phyloP scores from a whole-genome alignment of 208 protist genomes.

The Naegleria gruberi region DNA sequence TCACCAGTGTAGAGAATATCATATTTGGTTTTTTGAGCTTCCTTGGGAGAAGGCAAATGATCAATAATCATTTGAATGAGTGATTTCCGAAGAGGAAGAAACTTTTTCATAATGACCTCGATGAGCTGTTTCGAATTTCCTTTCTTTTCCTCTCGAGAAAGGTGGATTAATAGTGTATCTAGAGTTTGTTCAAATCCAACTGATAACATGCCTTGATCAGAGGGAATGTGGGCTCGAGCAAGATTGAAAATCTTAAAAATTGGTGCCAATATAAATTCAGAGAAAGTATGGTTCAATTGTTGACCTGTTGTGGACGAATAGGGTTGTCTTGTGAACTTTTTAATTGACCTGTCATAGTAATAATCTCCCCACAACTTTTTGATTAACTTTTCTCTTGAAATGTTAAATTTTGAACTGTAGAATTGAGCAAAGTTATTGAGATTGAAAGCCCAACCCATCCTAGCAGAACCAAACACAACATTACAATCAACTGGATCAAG shows the following conservation, averaged over 20 bases:
- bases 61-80: too few species aligned
- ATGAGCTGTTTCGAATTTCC: too few species aligned
- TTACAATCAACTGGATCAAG: neutral
- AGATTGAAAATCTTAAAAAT: neutral
- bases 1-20: too few species aligned
- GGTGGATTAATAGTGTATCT: too few species aligned
- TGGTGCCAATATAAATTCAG: conserved; percentile 20
- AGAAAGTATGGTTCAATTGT: conserved; percentile 7
- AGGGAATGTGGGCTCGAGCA: too few species aligned
- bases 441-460: conserved; percentile 55
- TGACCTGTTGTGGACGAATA: neutral
- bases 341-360: neutral
- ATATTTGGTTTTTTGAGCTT: too few species aligned
- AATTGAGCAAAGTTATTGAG: conserved; percentile 48
- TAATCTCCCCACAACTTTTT: conserved; percentile 24
- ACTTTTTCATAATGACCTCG: too few species aligned
- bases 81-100: too few species aligned
- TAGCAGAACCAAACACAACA: conserved; percentile 23
- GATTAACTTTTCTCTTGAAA: neutral
- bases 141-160: too few species aligned
- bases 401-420: conserved; percentile 43
- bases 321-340: neutral
- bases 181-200: too few species aligned
- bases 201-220: too few species aligned
- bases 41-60: too few species aligned